Evolutionary conservation across 1,284 basidiomycete species (phyloP).

Genomic region (Inonotus obliquus): DNA sequence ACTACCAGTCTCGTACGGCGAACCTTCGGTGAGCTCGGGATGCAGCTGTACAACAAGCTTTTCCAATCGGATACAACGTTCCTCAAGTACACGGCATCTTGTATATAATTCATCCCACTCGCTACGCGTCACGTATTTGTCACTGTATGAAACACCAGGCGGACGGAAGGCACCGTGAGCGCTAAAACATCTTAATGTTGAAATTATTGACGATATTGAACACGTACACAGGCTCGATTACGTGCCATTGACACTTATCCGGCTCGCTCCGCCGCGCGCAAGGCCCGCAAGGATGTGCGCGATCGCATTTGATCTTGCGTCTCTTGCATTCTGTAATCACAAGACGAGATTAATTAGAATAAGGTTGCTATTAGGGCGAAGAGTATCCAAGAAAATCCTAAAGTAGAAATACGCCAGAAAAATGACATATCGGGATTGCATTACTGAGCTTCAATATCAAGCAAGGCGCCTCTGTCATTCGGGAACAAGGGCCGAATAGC

Average conservation of each 20-base stretch:
- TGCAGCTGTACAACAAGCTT: slow-evolving; percentile 10
- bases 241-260: slow-evolving; percentile 52
- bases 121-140: slow-evolving; percentile 49
- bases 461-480: slow-evolving; percentile 11
- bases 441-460: slow-evolving; percentile 4
- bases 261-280: slow-evolving; percentile 50
- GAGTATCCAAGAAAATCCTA: neutral
- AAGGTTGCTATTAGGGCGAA: neutral
- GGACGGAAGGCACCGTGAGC: slow-evolving; percentile 13
- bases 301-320: slow-evolving; percentile 59
- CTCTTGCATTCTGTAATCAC: slow-evolving; percentile 47
- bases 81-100: slow-evolving; percentile 14
- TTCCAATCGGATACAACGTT: slow-evolving; percentile 13
- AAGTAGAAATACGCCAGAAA: neutral
- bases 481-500: slow-evolving; percentile 17
- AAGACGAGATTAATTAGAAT: slow-evolving; percentile 17
- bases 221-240: slow-evolving; percentile 52
- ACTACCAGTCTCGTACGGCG: neutral
- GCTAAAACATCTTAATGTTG: neutral
- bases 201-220: neutral
- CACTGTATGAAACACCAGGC: slow-evolving; percentile 30
- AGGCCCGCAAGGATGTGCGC: slow-evolving; percentile 53
- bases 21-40: slow-evolving; percentile 7
- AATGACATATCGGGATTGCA: neutral
- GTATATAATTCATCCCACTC: slow-evolving; percentile 50